phyloP scores from a whole-genome alignment of 1,284 basidiomycete genomes.

The Stygiomarasmius scandens region DNA sequence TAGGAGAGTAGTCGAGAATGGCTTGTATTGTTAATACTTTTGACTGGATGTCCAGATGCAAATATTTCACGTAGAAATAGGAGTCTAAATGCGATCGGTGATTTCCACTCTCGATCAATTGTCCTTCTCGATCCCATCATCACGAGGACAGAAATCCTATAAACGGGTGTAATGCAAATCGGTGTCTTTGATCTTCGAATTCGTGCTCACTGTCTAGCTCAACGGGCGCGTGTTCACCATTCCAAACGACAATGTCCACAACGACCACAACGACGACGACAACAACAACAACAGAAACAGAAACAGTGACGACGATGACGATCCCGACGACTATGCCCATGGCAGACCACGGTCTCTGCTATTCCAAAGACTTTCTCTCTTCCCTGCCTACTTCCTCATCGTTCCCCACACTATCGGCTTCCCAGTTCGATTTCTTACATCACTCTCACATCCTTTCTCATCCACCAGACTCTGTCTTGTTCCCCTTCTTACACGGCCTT shows the following conservation, averaged over 20 bases:
- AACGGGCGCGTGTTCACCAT: not conserved
- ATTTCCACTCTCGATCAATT: not conserved
- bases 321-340: not conserved
- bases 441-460: constrained; percentile 64
- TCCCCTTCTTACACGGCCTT: constrained; percentile 83
- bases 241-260: too few species aligned
- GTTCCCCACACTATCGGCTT: constrained; percentile 51
- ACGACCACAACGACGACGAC: not conserved
- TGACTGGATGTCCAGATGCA: too few species aligned
- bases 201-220: not conserved
- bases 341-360: constrained; percentile 2
- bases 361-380: constrained; percentile 6
- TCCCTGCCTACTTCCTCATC: constrained; percentile 1
- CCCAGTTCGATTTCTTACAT: constrained; percentile 63
- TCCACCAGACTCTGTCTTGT: constrained; percentile 75
- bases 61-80: not conserved
- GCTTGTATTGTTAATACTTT: too few species aligned
- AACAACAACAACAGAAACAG: too few species aligned
- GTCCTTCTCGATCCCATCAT: not conserved
- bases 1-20: too few species aligned
- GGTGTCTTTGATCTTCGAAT: not conserved
- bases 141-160: not conserved
- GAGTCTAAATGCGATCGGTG: not conserved
- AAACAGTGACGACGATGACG: not conserved
- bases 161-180: not conserved